Evolutionary conservation across 257 asterid genomes (phyloP), one percentile per base, ranked within the genome.

Genomic region (Solanum sitiens): DNA sequence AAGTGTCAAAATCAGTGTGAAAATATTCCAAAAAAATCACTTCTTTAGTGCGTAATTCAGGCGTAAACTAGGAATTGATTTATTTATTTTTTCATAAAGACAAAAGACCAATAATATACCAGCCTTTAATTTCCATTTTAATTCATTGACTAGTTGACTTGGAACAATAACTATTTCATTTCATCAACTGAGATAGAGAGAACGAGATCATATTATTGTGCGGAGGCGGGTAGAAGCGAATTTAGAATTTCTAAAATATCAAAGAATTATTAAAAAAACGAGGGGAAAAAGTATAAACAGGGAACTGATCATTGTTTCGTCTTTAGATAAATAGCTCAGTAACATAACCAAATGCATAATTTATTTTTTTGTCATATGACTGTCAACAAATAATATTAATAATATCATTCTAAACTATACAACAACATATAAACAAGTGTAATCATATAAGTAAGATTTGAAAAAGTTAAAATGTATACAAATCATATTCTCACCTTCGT

Each of bases 251-350:
- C 0, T 61, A 61, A n/a, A 2, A 61, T 61, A 23, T 61, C 0
- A 3, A 23, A 0, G 3, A 23, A 8, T 23, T 1, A 61, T 8
- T 59, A 8, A 59, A 59, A 1, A 59, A 59, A 1, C 0, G 0
- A 8, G 4, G 11, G 2, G 0, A 20, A 56, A 16, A 59, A 20
- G 12, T 1, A 59, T 59, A 59, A 59, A 59, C 1, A 20, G 7
- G 15, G 30, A 23, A 23, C 2, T 61, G 30, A 61, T 23, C 0
- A 61, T 23, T 61, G 70, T 61, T 61, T 4, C 3, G 6, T 23
- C 3, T 1, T 9, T 61, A 8, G 14, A 59, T 59, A 59, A 2
- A 20, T 59, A 21, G 21, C 25, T 59, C 6, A 59, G 21, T 0
- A 61, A 50, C 8, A 1, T 59, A 59, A 59, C 0, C 1, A 59